These are phyloP conservation scores for Pisolithus microcarpus DNA, from an alignment of 768 basidiomycete species.

Conservation along the genomic window DNA sequence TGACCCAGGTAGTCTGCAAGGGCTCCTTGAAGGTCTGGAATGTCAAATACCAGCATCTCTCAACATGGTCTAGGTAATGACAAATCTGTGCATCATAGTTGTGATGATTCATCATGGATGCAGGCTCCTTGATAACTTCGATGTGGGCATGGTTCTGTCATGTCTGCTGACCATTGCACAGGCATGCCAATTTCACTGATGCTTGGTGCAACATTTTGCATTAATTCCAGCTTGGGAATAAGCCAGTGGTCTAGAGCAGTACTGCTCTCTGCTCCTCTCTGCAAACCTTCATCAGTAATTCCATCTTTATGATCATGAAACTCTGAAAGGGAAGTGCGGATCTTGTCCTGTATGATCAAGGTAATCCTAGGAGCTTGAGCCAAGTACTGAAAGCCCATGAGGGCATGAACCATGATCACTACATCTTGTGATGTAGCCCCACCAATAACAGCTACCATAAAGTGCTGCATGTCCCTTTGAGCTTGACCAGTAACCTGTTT, in stretches of 20 bases:
- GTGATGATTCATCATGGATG: conserved; percentile 23
- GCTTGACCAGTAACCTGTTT: conserved; percentile 36
- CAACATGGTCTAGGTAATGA: conserved; percentile 23
- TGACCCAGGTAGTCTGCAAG: conserved; percentile 15
- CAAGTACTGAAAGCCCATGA: conserved; percentile 33
- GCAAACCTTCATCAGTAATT: conserved; percentile 25
- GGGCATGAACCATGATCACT: conserved; percentile 26
- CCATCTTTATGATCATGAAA: conserved; percentile 32
- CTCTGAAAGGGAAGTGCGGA: conserved; percentile 15
- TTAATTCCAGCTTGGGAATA: conserved; percentile 37
- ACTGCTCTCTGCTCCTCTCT: conserved; percentile 15
- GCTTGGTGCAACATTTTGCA: conserved; percentile 28
- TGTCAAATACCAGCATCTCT: conserved; percentile 21
- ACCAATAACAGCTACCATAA: conserved; percentile 29
- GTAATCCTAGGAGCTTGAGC: conserved; percentile 26
- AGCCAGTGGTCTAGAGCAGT: conserved; percentile 27
- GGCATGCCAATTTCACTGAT: conserved; percentile 24
- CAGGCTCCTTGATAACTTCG: conserved; percentile 19
- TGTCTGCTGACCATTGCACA: conserved; percentile 18
- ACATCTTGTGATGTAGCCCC: conserved; percentile 25
- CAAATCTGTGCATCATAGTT: conserved; percentile 26
- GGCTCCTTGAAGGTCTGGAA: conserved; percentile 24
- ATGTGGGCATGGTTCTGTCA: conserved; percentile 22
- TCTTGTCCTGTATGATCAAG: conserved; percentile 11
- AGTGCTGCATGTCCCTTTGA: conserved; percentile 31